These are phyloP conservation scores for Cucumis hystrix DNA, from an alignment of 306 rosid genomes.

Conservation along the genomic window DNA sequence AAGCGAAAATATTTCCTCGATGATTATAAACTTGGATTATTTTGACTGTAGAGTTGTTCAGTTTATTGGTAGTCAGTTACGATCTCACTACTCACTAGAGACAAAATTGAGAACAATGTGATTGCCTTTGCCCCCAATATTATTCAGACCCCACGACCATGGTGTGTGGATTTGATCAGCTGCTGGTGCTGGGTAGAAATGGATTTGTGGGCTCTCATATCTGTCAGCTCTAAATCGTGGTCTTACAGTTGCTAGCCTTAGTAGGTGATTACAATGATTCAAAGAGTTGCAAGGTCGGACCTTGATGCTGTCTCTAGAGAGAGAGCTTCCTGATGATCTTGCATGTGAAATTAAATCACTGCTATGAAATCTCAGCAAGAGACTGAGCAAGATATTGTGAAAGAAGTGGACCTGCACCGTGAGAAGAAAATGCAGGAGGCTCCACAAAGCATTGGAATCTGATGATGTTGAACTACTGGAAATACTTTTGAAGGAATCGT, in stretches of 20 bases:
- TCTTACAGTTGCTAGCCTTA: conserved; percentile 69
- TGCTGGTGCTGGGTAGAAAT: conserved; percentile 94
- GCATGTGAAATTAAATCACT: conserved; percentile 30
- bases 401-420: conserved; percentile 19
- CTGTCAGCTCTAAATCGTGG: conserved; percentile 64
- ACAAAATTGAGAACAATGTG: not conserved
- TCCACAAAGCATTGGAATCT: conserved; percentile 68
- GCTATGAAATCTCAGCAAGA: conserved; percentile 20
- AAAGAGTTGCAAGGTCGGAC: conserved; percentile 53
- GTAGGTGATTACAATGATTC: conserved; percentile 44
- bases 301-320: conserved; percentile 51
- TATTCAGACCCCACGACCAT: not conserved
- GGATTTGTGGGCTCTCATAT: conserved; percentile 95
- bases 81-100: not conserved
- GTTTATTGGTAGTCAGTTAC: not conserved
- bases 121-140: not conserved
- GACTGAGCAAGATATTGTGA: conserved; percentile 19
- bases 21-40: not conserved
- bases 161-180: conserved; percentile 30
- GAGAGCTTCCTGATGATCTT: conserved; percentile 57
- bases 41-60: not conserved
- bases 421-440: conserved; percentile 43
- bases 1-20: not conserved
- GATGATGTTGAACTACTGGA: conserved; percentile 79
- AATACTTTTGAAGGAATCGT: conserved; percentile 61